phyloP scores from a whole-genome alignment of 2,329 filamentous ascomycete species.

The Sclerotiophoma versabilis region DNA sequence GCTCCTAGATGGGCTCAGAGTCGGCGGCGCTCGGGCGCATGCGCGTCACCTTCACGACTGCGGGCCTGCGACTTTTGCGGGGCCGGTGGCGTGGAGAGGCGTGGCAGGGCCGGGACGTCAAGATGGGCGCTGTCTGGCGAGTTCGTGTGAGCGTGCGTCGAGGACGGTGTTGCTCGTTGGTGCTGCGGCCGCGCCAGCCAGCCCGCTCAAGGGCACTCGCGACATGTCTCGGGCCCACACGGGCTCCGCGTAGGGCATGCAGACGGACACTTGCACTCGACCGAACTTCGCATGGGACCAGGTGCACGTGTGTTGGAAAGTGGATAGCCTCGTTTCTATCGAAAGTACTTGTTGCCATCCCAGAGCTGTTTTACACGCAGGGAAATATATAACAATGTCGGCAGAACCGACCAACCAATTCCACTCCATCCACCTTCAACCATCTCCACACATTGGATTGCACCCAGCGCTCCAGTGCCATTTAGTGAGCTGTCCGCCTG shows the following conservation, averaged over 20 bases:
- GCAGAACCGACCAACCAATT: constrained; percentile 40
- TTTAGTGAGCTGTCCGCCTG: constrained; percentile 43
- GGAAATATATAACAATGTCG: constrained; percentile 48
- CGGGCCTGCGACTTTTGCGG: constrained; percentile 20
- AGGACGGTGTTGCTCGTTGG: constrained; percentile 26
- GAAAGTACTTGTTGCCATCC: constrained; percentile 46
- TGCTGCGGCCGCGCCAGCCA: constrained; percentile 27
- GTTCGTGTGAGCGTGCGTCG: constrained; percentile 9
- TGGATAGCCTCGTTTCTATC: constrained; percentile 46
- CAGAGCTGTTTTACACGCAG: constrained; percentile 50
- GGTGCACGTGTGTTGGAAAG: constrained; percentile 22
- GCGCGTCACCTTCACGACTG: constrained; percentile 24
- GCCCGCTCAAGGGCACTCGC: not conserved
- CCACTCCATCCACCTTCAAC: constrained; percentile 34
- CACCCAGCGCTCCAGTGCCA: constrained; percentile 22
- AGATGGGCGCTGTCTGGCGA: constrained; percentile 25
- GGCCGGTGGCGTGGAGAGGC: constrained; percentile 17
- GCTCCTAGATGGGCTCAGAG: constrained; percentile 45
- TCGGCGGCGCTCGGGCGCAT: constrained; percentile 45
- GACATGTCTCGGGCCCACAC: constrained; percentile 2
- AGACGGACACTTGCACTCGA: no score
- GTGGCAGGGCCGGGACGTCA: constrained; percentile 18
- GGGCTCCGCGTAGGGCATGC: constrained; percentile 3
- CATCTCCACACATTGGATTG: constrained; percentile 25
- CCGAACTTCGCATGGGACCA: not conserved